Evolutionary conservation across 2,329 filamentous ascomycete species (phyloP), one percentile per base, ranked within the genome.

Genomic region (Sclerotinia trifoliorum): DNA sequence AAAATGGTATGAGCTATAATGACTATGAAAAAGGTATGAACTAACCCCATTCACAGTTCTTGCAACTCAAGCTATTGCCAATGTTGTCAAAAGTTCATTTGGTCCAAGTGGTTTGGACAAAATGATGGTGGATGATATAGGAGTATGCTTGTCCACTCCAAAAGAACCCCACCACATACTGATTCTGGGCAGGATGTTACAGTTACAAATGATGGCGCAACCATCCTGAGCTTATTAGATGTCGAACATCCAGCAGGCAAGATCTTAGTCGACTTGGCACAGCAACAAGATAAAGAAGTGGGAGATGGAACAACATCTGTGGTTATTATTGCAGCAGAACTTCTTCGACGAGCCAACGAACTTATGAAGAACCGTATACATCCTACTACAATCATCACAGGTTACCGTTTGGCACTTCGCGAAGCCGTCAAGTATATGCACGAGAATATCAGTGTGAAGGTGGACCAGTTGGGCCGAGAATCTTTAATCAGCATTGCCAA

Each of bases 51-150:
- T 6, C 54, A 39, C 77, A 94, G 95, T 98, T 61, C 88, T 93
- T 74, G 95, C 95, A 74, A 98, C 95, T 57, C 93, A 97, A 80
- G 93, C 94, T 69, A 98, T 99, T 78, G 91, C 95, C 77, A 99
- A 98, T 88, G 94, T 99, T 70, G 93, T 99, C 80, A 98, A 97
- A 85, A 97, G 92, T 81, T 99, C 95, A 21, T 99, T 99, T 79
- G 95, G 95, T 67, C 95, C 95, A 64, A 97, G 93, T 71, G 95
- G 95, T 61, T 86, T 99, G 74, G 95, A 99, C 80, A 99, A 99
- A 87, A 99, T 99, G 95, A 98, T 99, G 95, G 95, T 99, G 76
- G 95, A 99, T 82, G 95, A 99, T 79, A 98, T 99, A 80, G 95
- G 95, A 78, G 90, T 93, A 87, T 76, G 89, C 76, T 68, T 68